Percentiles rank a stretch among this genome's conserved stretches.
These are phyloP conservation scores for Dictyostelium brefeldianum DNA, from an alignment of 78 protist species.

Conservation along the genomic window DNA sequence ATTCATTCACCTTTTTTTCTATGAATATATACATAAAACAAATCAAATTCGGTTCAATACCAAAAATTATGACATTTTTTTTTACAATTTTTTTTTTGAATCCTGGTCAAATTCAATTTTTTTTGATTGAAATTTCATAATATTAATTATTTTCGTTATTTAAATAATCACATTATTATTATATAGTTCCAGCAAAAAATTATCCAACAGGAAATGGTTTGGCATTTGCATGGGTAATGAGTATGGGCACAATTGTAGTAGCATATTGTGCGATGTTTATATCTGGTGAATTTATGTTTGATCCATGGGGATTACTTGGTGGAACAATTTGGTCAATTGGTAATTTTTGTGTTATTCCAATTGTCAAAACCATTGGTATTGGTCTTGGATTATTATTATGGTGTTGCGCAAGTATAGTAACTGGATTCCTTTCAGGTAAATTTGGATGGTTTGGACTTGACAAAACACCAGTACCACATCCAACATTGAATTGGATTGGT, in stretches of 20 bases:
- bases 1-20: too few relatives aligned
- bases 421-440: conserved; percentile 86
- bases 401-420: conserved; percentile 84
- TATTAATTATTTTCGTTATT: too few relatives aligned
- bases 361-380: conserved; percentile 88
- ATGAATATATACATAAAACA: too few relatives aligned
- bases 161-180: not conserved
- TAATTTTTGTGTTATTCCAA: conserved; percentile 85
- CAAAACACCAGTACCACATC: conserved; percentile 31
- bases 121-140: not conserved
- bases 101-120: too few relatives aligned
- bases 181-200: conserved; percentile 64
- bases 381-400: conserved; percentile 91
- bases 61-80: too few relatives aligned
- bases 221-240: conserved; percentile 80
- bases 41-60: too few relatives aligned
- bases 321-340: conserved; percentile 79
- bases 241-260: conserved; percentile 32
- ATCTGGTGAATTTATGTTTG: conserved; percentile 26
- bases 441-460: conserved; percentile 87
- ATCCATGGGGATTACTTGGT: conserved; percentile 61
- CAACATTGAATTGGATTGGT: conserved; percentile 65
- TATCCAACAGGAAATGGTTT: conserved; percentile 82
- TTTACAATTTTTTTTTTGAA: too few relatives aligned
- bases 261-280: conserved; percentile 67